Evolutionary conservation across 2,329 filamentous ascomycete genomes (phyloP), one percentile per base, ranked within the genome.

Genomic region (Hypoxylon sp.): DNA sequence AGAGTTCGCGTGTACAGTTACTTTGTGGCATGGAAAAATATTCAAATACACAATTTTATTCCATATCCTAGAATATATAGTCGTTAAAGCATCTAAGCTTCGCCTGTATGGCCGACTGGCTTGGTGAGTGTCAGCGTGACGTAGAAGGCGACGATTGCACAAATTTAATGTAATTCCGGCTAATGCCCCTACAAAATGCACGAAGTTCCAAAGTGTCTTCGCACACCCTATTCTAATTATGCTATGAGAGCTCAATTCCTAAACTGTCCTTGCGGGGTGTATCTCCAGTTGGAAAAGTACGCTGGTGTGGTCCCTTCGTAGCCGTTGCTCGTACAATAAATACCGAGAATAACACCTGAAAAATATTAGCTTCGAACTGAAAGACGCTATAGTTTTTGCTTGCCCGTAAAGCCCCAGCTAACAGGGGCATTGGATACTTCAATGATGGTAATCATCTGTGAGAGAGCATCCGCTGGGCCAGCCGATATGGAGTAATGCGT

Each of bases 301-400:
- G 81, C 82, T 3, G 80, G 77, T 30, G 80, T 80, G 2, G 55
- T 77, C 2, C 78, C 80, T 9, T 77, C 72, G 1, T 78, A 78
- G 0, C 83, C 84, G 66, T 87, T 87, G 26, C 76, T 83, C 3
- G 85, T 87, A 40, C 80, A 81, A 71, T 86, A 87, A 0, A 82
- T 78, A 0, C 84, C 85, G 0, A 87, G 64, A 18, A 87, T 73
- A 0, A 80, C 80, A 0, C 84, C 84, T 79, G 67, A 16, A 26
- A n/a, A 73, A n/a, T 40, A 42, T 61, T 28, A 55, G 24, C 20
- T 45, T 11, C 18, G n/a, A 42, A 8, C 22, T 8, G 50, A 18
- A 26, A 54, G 26, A 16, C 30, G 50, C 9, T 24, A 9, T 7
- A 5, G 46, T 26, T n/a, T 44, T 22, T 12, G n/a, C 76, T 72